Evolutionary conservation across 257 asterid genomes (phyloP).

Genomic region (Echium plantagineum): DNA sequence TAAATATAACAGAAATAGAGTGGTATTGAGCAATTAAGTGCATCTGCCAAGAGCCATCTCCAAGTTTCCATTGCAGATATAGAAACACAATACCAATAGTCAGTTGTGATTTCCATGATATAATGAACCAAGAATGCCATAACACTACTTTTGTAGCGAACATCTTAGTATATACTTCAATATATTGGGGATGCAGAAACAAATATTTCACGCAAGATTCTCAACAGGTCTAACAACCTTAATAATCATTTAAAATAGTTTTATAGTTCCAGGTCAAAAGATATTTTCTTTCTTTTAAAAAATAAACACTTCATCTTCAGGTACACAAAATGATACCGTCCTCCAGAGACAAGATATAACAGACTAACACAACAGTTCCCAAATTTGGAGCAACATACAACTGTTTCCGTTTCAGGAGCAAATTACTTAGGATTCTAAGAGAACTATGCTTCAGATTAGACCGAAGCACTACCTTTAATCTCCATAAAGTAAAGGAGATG

Average conservation of each 20-base stretch:
- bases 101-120: neutral
- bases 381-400: neutral
- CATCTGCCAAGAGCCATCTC: neutral
- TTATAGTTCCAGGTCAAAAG: too few species aligned
- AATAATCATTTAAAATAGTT: too few species aligned
- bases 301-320: too few species aligned
- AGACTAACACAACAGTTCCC: neutral
- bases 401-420: neutral
- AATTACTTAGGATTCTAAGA: neutral
- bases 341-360: too few species aligned
- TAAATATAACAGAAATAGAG: too few species aligned
- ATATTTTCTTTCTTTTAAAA: too few species aligned
- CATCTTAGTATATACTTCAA: neutral
- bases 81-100: neutral
- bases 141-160: neutral
- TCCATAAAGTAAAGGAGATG: constrained; percentile 88
- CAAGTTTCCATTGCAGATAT: neutral
- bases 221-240: too few species aligned
- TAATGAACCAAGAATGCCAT: neutral
- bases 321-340: too few species aligned
- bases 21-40: too few species aligned
- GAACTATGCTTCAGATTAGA: neutral
- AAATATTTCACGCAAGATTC: too few species aligned
- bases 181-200: neutral
- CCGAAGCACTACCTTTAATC: constrained; percentile 62